Evolutionary conservation across 2,329 filamentous ascomycete species (phyloP), one percentile per base, ranked within the genome.

Genomic region (Bipolaris sorokiniana): DNA sequence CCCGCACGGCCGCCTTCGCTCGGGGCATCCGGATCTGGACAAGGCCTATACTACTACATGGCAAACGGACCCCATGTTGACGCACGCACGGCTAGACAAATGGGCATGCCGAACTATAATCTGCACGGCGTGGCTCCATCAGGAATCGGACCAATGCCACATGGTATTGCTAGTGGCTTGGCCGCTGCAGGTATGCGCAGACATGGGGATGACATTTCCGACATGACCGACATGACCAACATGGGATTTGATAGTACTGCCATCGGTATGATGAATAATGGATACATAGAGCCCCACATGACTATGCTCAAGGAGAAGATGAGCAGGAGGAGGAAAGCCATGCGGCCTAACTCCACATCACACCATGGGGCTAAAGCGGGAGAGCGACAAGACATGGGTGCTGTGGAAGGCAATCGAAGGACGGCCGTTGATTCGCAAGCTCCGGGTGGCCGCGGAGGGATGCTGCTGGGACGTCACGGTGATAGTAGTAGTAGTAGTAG

Each of bases 131-230:
- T 56, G 51, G 42, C 47, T 22, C 26, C 18, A 37, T 20, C 18
- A 36, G 40, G 31, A 44, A 28, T 45, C 18, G 40, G 40, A 16
- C 42, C 33, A 36, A 59, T 66, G 44, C 54, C 58, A 37, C 51
- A 47, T 48, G 47, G 45, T 31, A 63, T 61, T 51, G 61, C 59
- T 51, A 34, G 26, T 18, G 47, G 42, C 36, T 45, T 48, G 23
- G 55, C 51, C 33, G 37, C 48, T 40, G 33, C 46, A 48, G 48
- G 38, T 11, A 58, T 56, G 48, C 26, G n/a, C 16, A 28, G 42
- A 22, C 55, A 57, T 11, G 59, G 54, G 26, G 51, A 60, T 40
- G 62, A 61, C 15, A 56, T 59, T 34, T 47, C 49, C 26, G 61
- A 61, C 7, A 46, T 57, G 48, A 50, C 51, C 2, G 55, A 61